phyloP scores from a whole-genome alignment of 805 yeast species.

The Zygoascus biomembranicola region DNA sequence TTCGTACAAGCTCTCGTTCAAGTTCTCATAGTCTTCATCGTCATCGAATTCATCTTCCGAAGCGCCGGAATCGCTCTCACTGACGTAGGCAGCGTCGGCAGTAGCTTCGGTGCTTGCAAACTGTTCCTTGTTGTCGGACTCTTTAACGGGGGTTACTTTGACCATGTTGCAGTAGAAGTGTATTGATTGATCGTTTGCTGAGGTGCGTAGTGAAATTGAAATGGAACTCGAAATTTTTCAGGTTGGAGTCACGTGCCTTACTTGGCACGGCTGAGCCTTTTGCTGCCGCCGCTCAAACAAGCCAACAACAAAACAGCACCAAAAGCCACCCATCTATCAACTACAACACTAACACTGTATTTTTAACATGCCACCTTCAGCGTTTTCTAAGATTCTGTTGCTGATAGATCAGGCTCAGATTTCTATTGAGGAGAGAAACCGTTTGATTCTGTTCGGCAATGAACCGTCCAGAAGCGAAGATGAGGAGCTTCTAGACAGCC shows the following conservation, averaged over 20 bases:
- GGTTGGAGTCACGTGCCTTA: not conserved
- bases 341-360: not conserved
- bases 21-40: conserved; percentile 59
- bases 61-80: conserved; percentile 47
- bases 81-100: conserved; percentile 34
- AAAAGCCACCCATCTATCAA: not conserved
- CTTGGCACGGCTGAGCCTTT: no score
- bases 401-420: conserved; percentile 26
- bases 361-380: conserved; percentile 1
- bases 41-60: conserved; percentile 40
- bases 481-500: conserved; percentile 22
- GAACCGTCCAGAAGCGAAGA: conserved; percentile 24
- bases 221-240: not conserved
- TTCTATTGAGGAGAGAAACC: conserved; percentile 25
- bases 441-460: conserved; percentile 22
- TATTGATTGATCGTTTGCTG: not conserved
- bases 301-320: not conserved
- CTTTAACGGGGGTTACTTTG: conserved; percentile 58
- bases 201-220: not conserved
- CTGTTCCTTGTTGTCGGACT: conserved; percentile 29
- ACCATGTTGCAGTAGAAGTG: conserved; percentile 46
- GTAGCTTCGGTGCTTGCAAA: conserved; percentile 19
- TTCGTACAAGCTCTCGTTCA: conserved; percentile 76
- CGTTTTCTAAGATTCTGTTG: conserved; percentile 14
- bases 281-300: not conserved